These are phyloP conservation scores for Suhomyces atakaporum DNA, from an alignment of 1,139 yeast species.

Conservation along the genomic window DNA sequence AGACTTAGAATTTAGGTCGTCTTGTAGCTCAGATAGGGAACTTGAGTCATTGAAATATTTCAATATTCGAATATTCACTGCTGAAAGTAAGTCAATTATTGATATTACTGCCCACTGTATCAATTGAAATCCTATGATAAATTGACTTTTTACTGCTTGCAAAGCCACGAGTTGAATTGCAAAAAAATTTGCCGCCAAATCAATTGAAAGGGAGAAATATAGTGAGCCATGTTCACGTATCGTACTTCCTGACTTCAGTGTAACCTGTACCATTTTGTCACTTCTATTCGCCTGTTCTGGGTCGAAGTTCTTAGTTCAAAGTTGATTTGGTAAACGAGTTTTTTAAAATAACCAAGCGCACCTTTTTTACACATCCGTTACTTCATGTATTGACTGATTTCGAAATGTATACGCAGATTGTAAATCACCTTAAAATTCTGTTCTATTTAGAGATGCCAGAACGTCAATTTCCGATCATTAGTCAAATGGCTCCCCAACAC, in stretches of 20 bases:
- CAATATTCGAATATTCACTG: background rate
- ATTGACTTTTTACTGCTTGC: background rate
- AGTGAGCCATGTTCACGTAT: background rate
- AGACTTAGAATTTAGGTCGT: background rate
- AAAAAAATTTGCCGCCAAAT: background rate
- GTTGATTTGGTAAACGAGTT: no score
- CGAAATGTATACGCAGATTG: no score
- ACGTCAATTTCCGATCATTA: background rate
- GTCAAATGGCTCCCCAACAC: conserved; percentile 1
- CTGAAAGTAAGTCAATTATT: background rate
- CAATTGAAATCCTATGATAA: background rate
- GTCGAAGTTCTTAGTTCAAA: no score
- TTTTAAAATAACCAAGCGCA: no score
- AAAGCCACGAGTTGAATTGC: background rate
- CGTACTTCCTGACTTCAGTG: background rate
- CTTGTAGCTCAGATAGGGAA: background rate
- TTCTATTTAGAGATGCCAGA: no score
- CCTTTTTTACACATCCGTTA: no score
- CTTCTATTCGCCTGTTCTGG: no score
- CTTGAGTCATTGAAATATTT: background rate
- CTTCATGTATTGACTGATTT: no score
- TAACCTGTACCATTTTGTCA: background rate
- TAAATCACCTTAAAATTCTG: no score
- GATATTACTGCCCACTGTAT: background rate
- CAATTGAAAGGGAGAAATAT: background rate